Percentiles rank a stretch among this genome's conserved stretches.
phyloP scores from a whole-genome alignment of 2,329 filamentous ascomycete genomes.

The Verticillium klebahnii region DNA sequence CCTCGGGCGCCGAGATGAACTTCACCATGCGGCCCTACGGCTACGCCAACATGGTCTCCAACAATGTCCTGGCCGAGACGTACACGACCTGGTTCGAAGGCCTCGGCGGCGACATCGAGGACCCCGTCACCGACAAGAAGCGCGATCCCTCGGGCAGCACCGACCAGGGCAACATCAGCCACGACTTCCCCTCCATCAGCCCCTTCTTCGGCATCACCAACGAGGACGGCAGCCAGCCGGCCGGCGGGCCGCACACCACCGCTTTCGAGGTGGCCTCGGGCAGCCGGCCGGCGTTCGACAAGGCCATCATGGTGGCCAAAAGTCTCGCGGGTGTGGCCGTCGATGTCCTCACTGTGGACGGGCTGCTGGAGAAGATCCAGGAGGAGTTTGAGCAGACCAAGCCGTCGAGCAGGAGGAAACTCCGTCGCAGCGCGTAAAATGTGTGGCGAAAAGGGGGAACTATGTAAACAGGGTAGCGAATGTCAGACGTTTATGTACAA shows the following conservation, averaged over 20 bases:
- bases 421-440: neutral
- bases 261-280: constrained; percentile 47
- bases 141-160: constrained; percentile 17
- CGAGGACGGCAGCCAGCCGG: constrained; percentile 15
- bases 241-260: constrained; percentile 43
- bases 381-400: constrained; percentile 28
- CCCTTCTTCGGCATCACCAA: constrained; percentile 19
- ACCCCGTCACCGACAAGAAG: constrained; percentile 19
- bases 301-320: constrained; percentile 41
- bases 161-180: constrained; percentile 24
- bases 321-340: constrained; percentile 41
- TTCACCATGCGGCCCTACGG: constrained; percentile 25
- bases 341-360: constrained; percentile 38
- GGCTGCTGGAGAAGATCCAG: constrained; percentile 36
- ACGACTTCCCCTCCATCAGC: constrained; percentile 21
- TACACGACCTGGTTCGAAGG: constrained; percentile 18
- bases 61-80: constrained; percentile 17
- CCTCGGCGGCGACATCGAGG: constrained; percentile 16
- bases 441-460: neutral
- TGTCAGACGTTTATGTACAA: neutral
- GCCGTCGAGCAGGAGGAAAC: constrained; percentile 1
- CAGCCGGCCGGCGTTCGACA: constrained; percentile 39
- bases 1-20: constrained; percentile 28
- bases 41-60: constrained; percentile 26
- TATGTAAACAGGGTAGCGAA: neutral